phyloP scores from a whole-genome alignment of 2,329 filamentous ascomycete species.

The Monosporascus sp. region DNA sequence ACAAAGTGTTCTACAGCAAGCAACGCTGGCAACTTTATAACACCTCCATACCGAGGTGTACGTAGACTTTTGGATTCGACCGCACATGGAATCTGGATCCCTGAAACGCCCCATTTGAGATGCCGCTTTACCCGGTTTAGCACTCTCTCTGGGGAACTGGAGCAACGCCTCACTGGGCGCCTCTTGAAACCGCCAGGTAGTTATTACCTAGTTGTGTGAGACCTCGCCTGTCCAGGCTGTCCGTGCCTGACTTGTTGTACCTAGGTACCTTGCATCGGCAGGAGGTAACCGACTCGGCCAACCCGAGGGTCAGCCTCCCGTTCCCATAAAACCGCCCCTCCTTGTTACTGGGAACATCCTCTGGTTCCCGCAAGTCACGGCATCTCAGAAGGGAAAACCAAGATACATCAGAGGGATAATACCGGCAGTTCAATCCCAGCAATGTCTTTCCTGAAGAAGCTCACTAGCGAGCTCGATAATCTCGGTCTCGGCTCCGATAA shows the following conservation, averaged over 20 bases:
- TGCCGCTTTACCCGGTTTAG: no score
- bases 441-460: constrained; percentile 28
- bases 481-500: constrained; percentile 22
- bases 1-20: no score
- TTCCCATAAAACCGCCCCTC: neutral
- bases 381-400: neutral
- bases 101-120: no score
- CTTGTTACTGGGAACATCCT: neutral
- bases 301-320: neutral
- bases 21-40: no score
- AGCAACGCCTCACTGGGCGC: no score
- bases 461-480: constrained; percentile 26
- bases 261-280: neutral
- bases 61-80: no score
- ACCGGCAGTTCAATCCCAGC: neutral
- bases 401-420: neutral
- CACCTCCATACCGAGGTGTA: no score
- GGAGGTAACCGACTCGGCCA: neutral
- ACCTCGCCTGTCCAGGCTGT: no score
- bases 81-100: no score
- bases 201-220: no score
- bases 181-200: no score
- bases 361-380: neutral
- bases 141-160: no score
- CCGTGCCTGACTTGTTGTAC: neutral